A percentile compares a stretch with the other conserved stretches of the same genome.
Evolutionary conservation across 495 filamentous ascomycete species (phyloP).

Genomic region (Podospora australis): DNA sequence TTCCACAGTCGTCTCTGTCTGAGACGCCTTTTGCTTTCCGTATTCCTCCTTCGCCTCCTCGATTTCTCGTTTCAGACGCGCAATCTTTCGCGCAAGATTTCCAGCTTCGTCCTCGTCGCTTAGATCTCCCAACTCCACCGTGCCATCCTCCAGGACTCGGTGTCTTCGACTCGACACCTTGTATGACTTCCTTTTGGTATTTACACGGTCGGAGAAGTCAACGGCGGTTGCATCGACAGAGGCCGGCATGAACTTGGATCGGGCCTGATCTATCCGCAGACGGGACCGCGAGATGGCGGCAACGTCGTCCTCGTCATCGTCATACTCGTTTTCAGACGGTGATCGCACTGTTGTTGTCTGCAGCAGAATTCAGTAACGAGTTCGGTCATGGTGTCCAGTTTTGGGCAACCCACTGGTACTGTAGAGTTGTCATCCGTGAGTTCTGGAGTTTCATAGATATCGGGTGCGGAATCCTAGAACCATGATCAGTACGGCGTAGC

Average conservation of each 20-base stretch:
- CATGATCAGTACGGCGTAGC: no score
- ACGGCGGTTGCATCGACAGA: constrained; percentile 66
- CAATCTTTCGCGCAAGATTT: constrained; percentile 66
- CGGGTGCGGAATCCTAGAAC: constrained; percentile 76
- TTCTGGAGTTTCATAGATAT: constrained; percentile 93
- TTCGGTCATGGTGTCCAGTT: constrained; percentile 4
- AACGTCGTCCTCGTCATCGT: constrained; percentile 55
- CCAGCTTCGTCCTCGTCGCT: constrained; percentile 58
- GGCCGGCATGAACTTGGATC: constrained; percentile 69
- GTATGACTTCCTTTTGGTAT: constrained; percentile 72
- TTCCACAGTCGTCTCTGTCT: constrained; percentile 23
- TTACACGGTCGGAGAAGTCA: constrained; percentile 79
- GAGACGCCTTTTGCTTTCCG: constrained; percentile 41
- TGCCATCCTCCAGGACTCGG: constrained; percentile 52
- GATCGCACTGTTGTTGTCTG: constrained; percentile 62
- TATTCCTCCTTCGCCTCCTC: constrained; percentile 70
- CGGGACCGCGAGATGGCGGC: constrained; percentile 66
- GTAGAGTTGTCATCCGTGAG: constrained; percentile 84
- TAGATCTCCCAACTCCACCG: constrained; percentile 58
- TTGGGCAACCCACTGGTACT: constrained; percentile 51
- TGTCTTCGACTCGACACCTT: constrained; percentile 60
- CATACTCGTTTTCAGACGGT: constrained; percentile 58
- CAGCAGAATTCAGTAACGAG: constrained; percentile 12
- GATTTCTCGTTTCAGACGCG: constrained; percentile 68
- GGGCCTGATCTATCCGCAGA: constrained; percentile 68